Evolutionary conservation across 352 stramenopile species (phyloP), one percentile per base, ranked within the genome.

Genomic region (Phytopythium vexans): DNA sequence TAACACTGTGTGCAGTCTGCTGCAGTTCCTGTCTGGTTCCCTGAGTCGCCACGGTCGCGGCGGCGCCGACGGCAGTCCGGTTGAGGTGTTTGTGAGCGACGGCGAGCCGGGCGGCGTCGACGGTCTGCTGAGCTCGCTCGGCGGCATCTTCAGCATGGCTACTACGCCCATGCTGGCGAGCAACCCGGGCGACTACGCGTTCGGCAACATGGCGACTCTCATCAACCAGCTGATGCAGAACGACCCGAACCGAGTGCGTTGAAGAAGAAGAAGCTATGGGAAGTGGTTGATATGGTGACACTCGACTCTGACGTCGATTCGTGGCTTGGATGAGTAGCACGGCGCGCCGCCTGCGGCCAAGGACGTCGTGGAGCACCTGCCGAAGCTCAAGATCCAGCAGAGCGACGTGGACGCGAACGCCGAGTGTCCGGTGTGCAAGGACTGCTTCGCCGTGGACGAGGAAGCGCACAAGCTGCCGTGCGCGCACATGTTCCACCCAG

Each of bases 181-280:
- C 41, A 89, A 90, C 40, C 60, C 80, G 8, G 82, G 85, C 1
- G 85, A 95, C 63, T 95, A 95, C 43, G 85, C 82, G 4, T 89
- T 95, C 54, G 85, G 85, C 33, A 92, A 88, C 46, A 82, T 93
- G 57, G 76, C 83, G 12, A 91, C 68, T 43, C 69, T 95, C 27
- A 93, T 95, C 50, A 93, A 93, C 56, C 85, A 95, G 54, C 74
- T 95, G 15, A 95, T 95, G 85, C 82, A 92, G 49, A 92, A 93
- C 61, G 85, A 95, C 35, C 69, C 82, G 7, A 95, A 92, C 55
- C 70, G 85, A 60, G 85, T 93, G 77, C 58, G 74, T 62, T 3
- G 8, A 21, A 8, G 41, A 46, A 9, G 40, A 15, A 8, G 58
- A 8, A 14, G 41, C 12, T 15, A 50, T 41, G n/a, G 34, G 8